These are phyloP conservation scores for Oryza australiensis DNA, from an alignment of 176 grass and related monocot genomes.

Conservation along the genomic window DNA sequence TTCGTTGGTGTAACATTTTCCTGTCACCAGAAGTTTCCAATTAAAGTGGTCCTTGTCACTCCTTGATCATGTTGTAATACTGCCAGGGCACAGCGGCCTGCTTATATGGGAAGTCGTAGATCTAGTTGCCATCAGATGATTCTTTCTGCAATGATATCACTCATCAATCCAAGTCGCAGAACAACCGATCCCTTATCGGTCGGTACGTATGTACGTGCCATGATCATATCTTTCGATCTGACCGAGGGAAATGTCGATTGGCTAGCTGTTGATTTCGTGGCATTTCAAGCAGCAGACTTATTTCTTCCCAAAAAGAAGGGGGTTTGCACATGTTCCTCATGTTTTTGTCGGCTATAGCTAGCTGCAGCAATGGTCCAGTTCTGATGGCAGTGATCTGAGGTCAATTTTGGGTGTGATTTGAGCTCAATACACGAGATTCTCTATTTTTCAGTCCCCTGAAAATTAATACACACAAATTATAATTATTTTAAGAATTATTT, in stretches of 20 bases:
- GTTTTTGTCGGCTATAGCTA: background rate
- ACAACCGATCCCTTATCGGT: background rate
- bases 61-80: background rate
- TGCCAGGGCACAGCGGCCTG: background rate
- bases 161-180: background rate
- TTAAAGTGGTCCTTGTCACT: background rate
- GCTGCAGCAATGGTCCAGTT: no score
- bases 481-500: no score
- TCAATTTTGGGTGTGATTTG: no score
- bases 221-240: background rate
- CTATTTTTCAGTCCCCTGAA: no score
- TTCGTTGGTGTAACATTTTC: background rate
- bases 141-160: constrained; percentile 1
- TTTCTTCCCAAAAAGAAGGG: background rate
- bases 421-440: no score
- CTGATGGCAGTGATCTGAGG: no score
- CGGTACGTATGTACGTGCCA: background rate
- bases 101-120: background rate
- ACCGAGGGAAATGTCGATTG: background rate
- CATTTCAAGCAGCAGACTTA: background rate
- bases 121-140: background rate
- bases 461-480: no score
- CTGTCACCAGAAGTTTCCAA: background rate
- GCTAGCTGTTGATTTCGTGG: background rate
- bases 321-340: background rate